Base-by-base conservation (phyloP, 805 yeast species). In the Blastobotrys peoriensis region DNA sequence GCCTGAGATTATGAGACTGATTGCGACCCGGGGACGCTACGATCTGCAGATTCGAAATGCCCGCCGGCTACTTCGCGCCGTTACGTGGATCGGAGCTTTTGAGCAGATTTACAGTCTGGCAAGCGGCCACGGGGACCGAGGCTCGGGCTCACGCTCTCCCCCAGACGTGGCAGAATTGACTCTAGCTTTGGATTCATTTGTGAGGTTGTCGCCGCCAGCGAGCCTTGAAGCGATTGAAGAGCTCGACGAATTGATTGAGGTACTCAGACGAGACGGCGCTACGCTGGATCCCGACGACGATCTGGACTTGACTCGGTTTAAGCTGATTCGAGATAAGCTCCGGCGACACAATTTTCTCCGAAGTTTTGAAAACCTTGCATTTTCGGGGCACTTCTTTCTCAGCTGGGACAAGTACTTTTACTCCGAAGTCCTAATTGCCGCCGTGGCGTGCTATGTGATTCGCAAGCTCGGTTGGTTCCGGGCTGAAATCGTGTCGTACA, bases 371-470 rank as follows among this genome's bases (percentile, higher is more conserved):
- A 13, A 13, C 8, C 10, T 8, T 25, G 8, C 13, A 25, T 25
- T 8, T 25, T 13, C 8, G 30, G 30, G 30, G 8, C 30, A 25
- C 30, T 25, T 8, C 13, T 48, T 22, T 23, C 33, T 10, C 37
- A 47, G 33, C 33, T 45, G 10, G 51, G 52, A 8, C 36, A 49
- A 41, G 33, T 38, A 8, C 40, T 48, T 6, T 20, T 44, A 10
- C 39, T 56, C 20, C 39, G 55, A 23, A 41, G 49, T 18, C 51
- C 53, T 20, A 17, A 39, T 28, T 48, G 49, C 5, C 37, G 38
- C 43, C 5, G 43, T 54, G 3, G 50, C 41, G 36, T 50, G 54
- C 28, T 48, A 45, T 30, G 48, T 54, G 13, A 40, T 36, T 9
- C 36, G 28, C 15, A 35, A 40, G 20, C 38, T 36, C 6, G 38